These are phyloP conservation scores for Paxillus rubicundulus DNA, from an alignment of 768 basidiomycete genomes.

Conservation along the genomic window DNA sequence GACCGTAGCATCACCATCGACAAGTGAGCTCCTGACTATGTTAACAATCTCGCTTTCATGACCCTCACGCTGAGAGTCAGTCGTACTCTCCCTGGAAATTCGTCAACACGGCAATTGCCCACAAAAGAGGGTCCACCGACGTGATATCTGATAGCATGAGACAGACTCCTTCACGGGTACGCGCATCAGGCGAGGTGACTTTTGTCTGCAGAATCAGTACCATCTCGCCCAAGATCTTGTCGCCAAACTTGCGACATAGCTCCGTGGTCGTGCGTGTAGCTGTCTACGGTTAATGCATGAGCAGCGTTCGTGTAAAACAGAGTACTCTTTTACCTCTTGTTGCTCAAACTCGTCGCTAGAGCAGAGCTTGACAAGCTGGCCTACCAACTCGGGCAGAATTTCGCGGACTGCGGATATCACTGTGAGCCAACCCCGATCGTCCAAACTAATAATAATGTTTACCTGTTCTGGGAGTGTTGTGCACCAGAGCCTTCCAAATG, in stretches of 20 bases:
- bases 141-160: conserved; percentile 85
- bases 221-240: conserved; percentile 82
- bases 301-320: not conserved
- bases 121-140: conserved; percentile 41
- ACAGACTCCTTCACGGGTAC: conserved; percentile 82
- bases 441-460: conserved; percentile 17
- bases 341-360: conserved; percentile 82
- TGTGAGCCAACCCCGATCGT: not conserved
- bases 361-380: conserved; percentile 73
- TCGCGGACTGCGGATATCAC: conserved; percentile 64
- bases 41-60: conserved; percentile 87
- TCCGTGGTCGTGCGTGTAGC: conserved; percentile 87
- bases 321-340: conserved; percentile 62
- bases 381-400: conserved; percentile 81
- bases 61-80: conserved; percentile 44
- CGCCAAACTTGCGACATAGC: conserved; percentile 93
- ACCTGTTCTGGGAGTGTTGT: conserved; percentile 92
- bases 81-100: conserved; percentile 52
- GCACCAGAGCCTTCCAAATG: conserved; percentile 97
- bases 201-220: conserved; percentile 72
- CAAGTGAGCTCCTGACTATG: conserved; percentile 79
- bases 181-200: conserved; percentile 57
- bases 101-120: conserved; percentile 7
- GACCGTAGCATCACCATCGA: conserved; percentile 84
- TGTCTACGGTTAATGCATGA: conserved; percentile 50